phyloP scores from a whole-genome alignment of 2,329 filamentous ascomycete species.

The Aureobasidium melanogenum region DNA sequence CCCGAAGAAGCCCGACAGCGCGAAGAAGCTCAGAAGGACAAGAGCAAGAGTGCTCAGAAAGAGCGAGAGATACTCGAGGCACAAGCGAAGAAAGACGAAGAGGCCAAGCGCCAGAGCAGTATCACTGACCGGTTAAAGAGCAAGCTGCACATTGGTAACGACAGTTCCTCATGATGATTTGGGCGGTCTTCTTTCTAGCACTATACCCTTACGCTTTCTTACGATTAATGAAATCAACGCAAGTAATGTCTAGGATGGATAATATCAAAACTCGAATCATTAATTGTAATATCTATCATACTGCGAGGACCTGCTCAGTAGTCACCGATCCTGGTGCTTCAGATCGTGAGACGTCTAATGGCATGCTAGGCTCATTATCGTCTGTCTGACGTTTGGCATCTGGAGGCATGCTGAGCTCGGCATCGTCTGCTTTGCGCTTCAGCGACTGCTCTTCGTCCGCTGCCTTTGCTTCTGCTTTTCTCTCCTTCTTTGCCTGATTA shows the following conservation, averaged over 20 bases:
- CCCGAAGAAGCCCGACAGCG: conserved; percentile 48
- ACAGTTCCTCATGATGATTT: neutral
- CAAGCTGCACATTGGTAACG: conserved; percentile 1
- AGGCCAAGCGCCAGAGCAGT: conserved; percentile 27
- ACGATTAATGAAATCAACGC: neutral
- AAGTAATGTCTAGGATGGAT: neutral
- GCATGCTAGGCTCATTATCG: conserved; percentile 21
- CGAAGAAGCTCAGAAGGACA: conserved; percentile 44
- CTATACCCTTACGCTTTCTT: neutral
- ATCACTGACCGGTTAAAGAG: neutral
- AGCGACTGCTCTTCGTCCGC: conserved; percentile 16
- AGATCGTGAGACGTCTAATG: conserved; percentile 19
- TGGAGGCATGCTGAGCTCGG: neutral
- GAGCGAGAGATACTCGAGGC: conserved; percentile 44
- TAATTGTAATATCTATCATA: conserved; percentile 9
- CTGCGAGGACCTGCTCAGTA: conserved; percentile 20
- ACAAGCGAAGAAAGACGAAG: conserved; percentile 35
- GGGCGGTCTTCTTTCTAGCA: neutral
- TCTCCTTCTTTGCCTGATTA: conserved; percentile 21
- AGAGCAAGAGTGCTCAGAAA: conserved; percentile 52
- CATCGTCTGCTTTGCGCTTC: conserved; percentile 12
- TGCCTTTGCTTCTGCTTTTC: conserved; percentile 26
- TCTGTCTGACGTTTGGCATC: conserved; percentile 22
- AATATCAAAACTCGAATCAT: neutral
- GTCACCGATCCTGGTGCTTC: conserved; percentile 20